phyloP scores from a whole-genome alignment of 2,329 filamentous ascomycete species.

The Aspergillus hiratsukae region DNA sequence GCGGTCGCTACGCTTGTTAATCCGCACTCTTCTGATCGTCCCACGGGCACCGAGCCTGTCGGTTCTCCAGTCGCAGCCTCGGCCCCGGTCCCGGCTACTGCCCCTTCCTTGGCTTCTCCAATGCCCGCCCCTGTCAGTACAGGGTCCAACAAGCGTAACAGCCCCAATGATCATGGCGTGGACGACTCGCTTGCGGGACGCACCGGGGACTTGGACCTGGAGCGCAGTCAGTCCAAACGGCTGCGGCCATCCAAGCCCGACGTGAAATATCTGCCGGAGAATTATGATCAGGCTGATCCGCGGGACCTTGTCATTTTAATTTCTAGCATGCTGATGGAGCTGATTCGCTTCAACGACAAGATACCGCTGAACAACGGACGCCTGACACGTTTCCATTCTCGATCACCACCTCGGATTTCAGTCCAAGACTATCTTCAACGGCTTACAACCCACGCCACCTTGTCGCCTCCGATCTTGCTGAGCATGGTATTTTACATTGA shows the following conservation, averaged over 20 bases:
- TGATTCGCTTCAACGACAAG: conserved; percentile 88
- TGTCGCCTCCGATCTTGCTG: conserved; percentile 88
- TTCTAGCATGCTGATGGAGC: conserved; percentile 89
- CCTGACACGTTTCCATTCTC: conserved; percentile 90
- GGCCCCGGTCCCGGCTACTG: conserved; percentile 14
- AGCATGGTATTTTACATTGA: conserved; percentile 99
- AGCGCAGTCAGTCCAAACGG: conserved; percentile 43
- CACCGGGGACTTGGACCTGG: conserved; percentile 18
- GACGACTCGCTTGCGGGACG: conserved; percentile 19
- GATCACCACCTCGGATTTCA: conserved; percentile 84
- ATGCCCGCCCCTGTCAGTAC: conserved; percentile 27
- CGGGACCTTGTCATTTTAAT: conserved; percentile 89
- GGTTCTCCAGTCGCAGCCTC: conserved; percentile 12
- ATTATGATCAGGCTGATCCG: conserved; percentile 76
- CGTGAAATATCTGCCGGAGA: conserved; percentile 54
- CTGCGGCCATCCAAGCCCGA: conserved; percentile 42
- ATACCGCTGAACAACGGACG: conserved; percentile 80
- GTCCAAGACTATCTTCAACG: conserved; percentile 91
- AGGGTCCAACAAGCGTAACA: conserved; percentile 34
- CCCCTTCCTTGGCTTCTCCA: conserved; percentile 17
- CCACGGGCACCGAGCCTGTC: conserved; percentile 9
- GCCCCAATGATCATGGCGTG: conserved; percentile 22
- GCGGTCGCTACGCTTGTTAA: conserved; percentile 10
- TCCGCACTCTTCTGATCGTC: conserved; percentile 6
- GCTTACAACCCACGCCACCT: conserved; percentile 86